Evolutionary conservation across 306 rosid genomes (phyloP), one percentile per base, ranked within the genome.

Genomic region (Medicago arabica): DNA sequence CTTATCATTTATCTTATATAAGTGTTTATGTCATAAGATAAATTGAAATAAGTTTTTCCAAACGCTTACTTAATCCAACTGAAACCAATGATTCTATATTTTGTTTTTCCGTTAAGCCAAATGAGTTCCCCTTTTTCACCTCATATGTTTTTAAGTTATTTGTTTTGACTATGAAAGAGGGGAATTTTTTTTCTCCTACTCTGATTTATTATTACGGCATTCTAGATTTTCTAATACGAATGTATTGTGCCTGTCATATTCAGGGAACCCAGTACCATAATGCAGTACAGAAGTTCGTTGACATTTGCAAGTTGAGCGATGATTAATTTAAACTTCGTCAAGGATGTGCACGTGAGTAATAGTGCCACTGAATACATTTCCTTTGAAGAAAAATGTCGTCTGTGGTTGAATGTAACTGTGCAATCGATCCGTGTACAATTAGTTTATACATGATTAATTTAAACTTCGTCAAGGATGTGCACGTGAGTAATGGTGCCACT

Each of bases 261-360:
- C 92, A 91, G 91, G 94, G 97, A 77, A 91, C 94, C 65, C 94
- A 91, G 57, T 89, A 89, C 76, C 91, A 81, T 79, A 91, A 91
- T 80, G 94, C 94, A 69, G 83, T 91, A 54, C 92, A 86, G 88
- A 89, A 87, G 85, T 86, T 91, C 84, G 85, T 89, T 70, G 89
- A 89, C 75, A 87, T 91, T 39, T 89, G 92, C 89, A 89, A 87
- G 87, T 86, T 91, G 89, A 84, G 84, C 17, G 84, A 89, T 71
- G 84, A 89, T 71, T 84, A 55, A 80, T 74, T 79, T 61, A 75
- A 79, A 76, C 81, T 61, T 38, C 16, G 46, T 18, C 63, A 65
- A 68, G 72, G 57, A 66, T 70, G 80, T 69, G 79, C 72, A 46
- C 61, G 31, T 13, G 54, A 65, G 25, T 10, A 57, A 18, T 61